A percentile compares a stretch with the other conserved stretches of the same genome.
phyloP scores from a whole-genome alignment of 257 asterid species.

The Mitragyna speciosa region DNA sequence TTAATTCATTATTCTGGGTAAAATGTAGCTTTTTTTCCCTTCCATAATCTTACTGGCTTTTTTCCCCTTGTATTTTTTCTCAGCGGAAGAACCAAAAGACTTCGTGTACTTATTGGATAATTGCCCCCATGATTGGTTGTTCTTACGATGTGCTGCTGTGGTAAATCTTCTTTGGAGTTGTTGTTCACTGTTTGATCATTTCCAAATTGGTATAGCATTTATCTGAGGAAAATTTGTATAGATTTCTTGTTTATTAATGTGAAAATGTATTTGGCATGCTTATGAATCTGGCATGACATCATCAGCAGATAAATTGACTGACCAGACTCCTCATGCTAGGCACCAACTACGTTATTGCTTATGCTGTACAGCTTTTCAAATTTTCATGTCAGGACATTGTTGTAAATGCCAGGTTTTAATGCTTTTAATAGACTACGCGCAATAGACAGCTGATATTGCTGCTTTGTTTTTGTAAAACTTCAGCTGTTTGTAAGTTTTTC shows the following conservation, averaged over 20 bases:
- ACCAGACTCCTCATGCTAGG: not conserved
- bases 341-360: not conserved
- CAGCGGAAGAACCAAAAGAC: slow-evolving; percentile 78
- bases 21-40: too few relatives aligned
- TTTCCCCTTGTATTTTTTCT: not conserved
- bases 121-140: slow-evolving; percentile 96
- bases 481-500: slow-evolving; percentile 10
- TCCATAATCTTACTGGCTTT: not conserved
- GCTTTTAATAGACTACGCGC: not conserved
- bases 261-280: not conserved
- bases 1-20: not conserved
- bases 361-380: not conserved
- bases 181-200: not conserved
- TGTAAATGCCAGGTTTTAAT: not conserved
- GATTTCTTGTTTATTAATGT: not conserved
- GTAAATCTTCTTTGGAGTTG: slow-evolving; percentile 36
- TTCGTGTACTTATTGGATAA: slow-evolving; percentile 68
- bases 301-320: not conserved
- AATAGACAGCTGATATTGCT: not conserved
- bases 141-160: slow-evolving; percentile 78
- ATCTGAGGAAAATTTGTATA: too few relatives aligned
- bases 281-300: not conserved
- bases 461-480: not conserved
- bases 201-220: not conserved
- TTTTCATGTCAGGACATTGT: not conserved